These are phyloP conservation scores for Delitschia confertaspora DNA, from an alignment of 495 filamentous ascomycete species.

Conservation along the genomic window DNA sequence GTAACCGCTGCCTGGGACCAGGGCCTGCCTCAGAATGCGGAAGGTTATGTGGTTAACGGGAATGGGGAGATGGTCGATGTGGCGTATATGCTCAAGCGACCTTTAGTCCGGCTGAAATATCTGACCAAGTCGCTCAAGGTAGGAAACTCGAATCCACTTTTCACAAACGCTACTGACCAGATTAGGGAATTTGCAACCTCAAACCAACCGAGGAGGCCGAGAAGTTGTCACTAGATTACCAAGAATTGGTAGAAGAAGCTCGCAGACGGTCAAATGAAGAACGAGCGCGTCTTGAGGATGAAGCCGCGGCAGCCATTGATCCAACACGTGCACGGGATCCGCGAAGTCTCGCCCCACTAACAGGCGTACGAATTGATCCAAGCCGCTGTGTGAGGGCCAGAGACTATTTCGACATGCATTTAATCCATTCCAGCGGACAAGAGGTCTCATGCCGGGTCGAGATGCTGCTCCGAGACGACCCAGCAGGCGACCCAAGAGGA, in stretches of 20 bases:
- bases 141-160: slow-evolving; percentile 19
- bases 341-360: slow-evolving; percentile 58
- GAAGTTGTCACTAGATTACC: slow-evolving; percentile 48
- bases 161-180: slow-evolving; percentile 8
- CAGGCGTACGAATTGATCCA: slow-evolving; percentile 61
- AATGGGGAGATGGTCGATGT: slow-evolving; percentile 91
- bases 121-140: slow-evolving; percentile 76
- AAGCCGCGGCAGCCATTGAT: slow-evolving; percentile 78
- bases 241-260: slow-evolving; percentile 65
- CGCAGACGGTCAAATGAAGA: slow-evolving; percentile 77
- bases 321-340: slow-evolving; percentile 68
- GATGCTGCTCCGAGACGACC: slow-evolving; percentile 72
- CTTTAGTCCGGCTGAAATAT: slow-evolving; percentile 80
- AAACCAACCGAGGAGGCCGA: slow-evolving; percentile 51
- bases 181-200: slow-evolving; percentile 43
- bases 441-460: slow-evolving; percentile 84
- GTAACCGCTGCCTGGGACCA: slow-evolving; percentile 53
- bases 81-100: slow-evolving; percentile 82
- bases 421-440: slow-evolving; percentile 85
- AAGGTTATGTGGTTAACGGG: slow-evolving; percentile 66
- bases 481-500: slow-evolving; percentile 43
- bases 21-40: slow-evolving; percentile 63
- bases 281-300: slow-evolving; percentile 77
- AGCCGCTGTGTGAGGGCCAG: slow-evolving; percentile 71
- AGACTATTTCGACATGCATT: slow-evolving; percentile 77